These are phyloP conservation scores for Melampsora allii-populina DNA, from an alignment of 1,284 basidiomycete species.

Conservation along the genomic window DNA sequence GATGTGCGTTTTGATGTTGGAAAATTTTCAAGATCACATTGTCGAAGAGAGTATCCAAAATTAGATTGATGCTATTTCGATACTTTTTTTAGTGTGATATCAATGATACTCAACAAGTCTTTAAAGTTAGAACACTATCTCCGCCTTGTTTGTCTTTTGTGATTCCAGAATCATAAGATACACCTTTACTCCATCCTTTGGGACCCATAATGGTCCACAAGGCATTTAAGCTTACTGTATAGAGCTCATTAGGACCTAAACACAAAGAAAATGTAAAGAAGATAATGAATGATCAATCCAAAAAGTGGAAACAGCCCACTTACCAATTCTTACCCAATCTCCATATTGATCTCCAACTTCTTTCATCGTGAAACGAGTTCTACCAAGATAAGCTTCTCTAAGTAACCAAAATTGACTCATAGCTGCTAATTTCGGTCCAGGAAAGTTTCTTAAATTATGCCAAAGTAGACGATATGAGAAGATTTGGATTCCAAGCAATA, in stretches of 20 bases:
- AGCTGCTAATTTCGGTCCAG: constrained; percentile 25
- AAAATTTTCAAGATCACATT: too few relatives aligned
- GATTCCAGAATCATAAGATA: constrained; percentile 37
- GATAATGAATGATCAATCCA: neutral
- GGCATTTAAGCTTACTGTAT: constrained; percentile 29
- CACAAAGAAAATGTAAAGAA: neutral
- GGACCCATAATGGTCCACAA: constrained; percentile 32
- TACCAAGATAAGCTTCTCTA: constrained; percentile 32
- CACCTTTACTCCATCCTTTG: constrained; percentile 35
- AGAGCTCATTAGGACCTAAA: constrained; percentile 36
- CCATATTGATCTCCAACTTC: constrained; percentile 21
- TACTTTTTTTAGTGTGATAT: neutral
- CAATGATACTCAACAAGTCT: constrained; percentile 11
- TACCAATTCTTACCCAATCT: constrained; percentile 41
- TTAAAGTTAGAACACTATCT: constrained; percentile 27
- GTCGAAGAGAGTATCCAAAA: neutral
- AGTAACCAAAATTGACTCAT: constrained; percentile 33
- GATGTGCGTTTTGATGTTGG: neutral
- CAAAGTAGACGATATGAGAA: constrained; percentile 17
- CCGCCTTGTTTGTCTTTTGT: constrained; percentile 28
- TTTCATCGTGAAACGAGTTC: constrained; percentile 35
- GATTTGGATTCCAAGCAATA: constrained; percentile 17
- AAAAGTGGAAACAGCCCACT: neutral
- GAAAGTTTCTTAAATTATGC: constrained; percentile 26
- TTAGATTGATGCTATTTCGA: neutral